Conservation (phyloP, 306 rosid genomes). For the Quercus wislizeni region DNA sequence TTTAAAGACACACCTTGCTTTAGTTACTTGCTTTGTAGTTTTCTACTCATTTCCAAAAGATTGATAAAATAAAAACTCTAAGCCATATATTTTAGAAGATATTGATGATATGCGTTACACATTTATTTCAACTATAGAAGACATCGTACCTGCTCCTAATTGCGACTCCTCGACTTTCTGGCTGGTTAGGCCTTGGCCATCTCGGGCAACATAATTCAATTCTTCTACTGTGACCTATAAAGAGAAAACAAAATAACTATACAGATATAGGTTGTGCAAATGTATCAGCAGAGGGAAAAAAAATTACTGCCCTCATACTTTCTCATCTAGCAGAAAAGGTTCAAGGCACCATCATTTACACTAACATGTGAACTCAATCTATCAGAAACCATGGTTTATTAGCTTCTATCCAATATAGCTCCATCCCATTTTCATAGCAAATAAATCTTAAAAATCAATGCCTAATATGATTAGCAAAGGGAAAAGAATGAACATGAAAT, state of each 20-base stretch:
- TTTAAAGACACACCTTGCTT: background rate
- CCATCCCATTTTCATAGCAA: background rate
- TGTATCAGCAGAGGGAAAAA: background rate
- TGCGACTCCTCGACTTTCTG: conserved; percentile 16
- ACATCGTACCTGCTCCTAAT: conserved; percentile 27
- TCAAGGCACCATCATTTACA: background rate
- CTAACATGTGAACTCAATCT: background rate
- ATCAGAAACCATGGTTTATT: background rate
- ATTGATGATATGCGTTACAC: background rate
- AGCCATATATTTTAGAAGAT: conserved; percentile 8
- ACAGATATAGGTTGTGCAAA: background rate
- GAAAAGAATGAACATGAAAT: background rate
- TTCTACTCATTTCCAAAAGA: background rate
- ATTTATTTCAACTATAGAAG: conserved; percentile 4
- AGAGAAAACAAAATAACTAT: background rate
- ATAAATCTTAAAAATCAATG: background rate
- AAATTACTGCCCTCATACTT: too few relatives aligned
- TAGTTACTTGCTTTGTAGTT: background rate
- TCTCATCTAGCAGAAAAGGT: too few relatives aligned
- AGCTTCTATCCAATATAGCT: background rate
- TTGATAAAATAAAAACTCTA: background rate
- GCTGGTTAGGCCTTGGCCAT: background rate
- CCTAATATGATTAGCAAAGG: background rate
- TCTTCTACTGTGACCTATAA: conserved; percentile 56
- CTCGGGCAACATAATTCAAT: conserved; percentile 48